phyloP scores from a whole-genome alignment of 495 filamentous ascomycete species.

The Tuber indicum region DNA sequence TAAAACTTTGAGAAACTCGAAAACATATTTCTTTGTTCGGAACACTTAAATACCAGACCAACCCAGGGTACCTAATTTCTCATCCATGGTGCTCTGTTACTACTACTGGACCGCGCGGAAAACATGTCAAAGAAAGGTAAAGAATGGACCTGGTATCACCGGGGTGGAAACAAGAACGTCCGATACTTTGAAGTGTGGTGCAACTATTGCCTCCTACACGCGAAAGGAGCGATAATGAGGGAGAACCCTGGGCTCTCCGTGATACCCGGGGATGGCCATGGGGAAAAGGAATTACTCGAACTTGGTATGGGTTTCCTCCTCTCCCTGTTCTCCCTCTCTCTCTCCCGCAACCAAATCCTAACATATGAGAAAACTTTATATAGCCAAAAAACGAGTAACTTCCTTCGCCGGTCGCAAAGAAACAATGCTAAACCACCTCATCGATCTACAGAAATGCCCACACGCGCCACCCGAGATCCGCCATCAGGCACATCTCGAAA shows the following conservation, averaged over 20 bases:
- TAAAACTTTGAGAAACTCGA: not conserved
- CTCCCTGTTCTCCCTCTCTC: not conserved
- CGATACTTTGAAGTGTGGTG: not conserved
- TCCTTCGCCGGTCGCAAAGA: not conserved
- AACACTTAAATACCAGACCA: not conserved
- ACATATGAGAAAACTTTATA: not conserved
- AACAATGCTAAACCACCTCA: slow-evolving; percentile 1
- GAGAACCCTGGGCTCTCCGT: not conserved
- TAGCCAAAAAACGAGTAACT: not conserved
- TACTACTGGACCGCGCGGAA: not conserved
- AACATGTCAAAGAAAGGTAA: slow-evolving; percentile 1
- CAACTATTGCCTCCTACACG: slow-evolving; percentile 1
- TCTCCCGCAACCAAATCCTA: not conserved
- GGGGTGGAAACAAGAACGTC: not conserved
- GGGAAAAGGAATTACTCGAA: not conserved
- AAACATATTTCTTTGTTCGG: not conserved
- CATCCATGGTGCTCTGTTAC: not conserved
- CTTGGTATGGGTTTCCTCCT: not conserved
- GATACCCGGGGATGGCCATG: not conserved
- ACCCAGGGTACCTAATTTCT: not conserved
- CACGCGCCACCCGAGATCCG: not conserved
- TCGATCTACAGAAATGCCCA: not conserved
- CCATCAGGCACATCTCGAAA: not conserved
- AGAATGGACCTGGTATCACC: slow-evolving; percentile 1
- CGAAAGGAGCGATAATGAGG: not conserved